Conservation (phyloP, 2,329 filamentous ascomycete genomes). For the Claviceps maximensis region DNA sequence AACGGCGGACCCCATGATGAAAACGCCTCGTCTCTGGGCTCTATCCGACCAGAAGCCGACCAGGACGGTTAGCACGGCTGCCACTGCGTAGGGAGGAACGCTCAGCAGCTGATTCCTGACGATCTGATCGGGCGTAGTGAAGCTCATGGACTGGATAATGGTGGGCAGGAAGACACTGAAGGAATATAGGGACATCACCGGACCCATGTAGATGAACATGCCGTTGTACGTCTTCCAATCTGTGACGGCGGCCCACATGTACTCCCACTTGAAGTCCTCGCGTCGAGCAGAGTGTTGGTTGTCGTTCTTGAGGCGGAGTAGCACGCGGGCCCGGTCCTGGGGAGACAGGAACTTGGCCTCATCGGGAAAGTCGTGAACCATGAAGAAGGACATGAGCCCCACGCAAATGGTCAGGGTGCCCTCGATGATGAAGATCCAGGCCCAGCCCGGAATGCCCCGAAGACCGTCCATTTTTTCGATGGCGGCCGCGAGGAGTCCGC, state of each 20-base stretch:
- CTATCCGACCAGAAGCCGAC: slow-evolving; percentile 61
- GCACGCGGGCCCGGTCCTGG: slow-evolving; percentile 56
- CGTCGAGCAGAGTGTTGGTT: slow-evolving; percentile 62
- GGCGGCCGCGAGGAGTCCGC: slow-evolving; percentile 58
- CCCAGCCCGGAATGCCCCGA: slow-evolving; percentile 42
- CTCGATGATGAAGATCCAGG: slow-evolving; percentile 57
- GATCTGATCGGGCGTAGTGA: slow-evolving; percentile 19
- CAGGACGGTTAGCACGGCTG: slow-evolving; percentile 23
- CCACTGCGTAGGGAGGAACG: slow-evolving; percentile 29
- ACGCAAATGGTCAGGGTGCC: slow-evolving; percentile 58
- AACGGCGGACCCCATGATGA: slow-evolving; percentile 60
- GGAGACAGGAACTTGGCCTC: slow-evolving; percentile 59
- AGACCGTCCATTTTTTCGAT: slow-evolving; percentile 58
- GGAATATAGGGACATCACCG: slow-evolving; percentile 57
- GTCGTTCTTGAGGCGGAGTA: slow-evolving; percentile 57
- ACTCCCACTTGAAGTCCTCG: slow-evolving; percentile 60
- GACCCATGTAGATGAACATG: slow-evolving; percentile 68
- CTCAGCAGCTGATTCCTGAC: slow-evolving; percentile 31
- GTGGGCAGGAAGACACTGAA: slow-evolving; percentile 70
- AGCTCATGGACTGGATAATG: slow-evolving; percentile 49
- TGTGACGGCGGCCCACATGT: slow-evolving; percentile 57
- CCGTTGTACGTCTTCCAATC: slow-evolving; percentile 78
- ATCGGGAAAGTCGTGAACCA: slow-evolving; percentile 73
- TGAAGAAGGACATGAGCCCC: slow-evolving; percentile 57
- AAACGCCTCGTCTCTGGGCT: slow-evolving; percentile 58